Evolutionary conservation across 2,329 filamentous ascomycete species (phyloP), one percentile per base, ranked within the genome.

Genomic region (Gaeumannomyces sp.): DNA sequence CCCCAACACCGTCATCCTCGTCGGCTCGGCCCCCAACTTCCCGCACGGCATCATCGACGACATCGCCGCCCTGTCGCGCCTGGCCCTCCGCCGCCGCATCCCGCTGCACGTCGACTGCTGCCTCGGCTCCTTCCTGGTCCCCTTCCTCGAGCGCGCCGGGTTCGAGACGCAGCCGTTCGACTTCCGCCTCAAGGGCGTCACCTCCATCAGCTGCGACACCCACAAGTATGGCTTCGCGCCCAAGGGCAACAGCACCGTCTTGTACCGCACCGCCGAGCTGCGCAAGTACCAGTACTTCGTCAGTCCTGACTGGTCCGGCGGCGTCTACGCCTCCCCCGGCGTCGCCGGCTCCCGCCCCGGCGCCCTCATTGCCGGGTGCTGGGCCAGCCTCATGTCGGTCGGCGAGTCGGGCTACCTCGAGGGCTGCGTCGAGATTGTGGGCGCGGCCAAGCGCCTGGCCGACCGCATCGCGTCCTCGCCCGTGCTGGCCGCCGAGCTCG

Each of bases 151-250:
- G 68, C 91, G 91, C 73, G 93, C 95, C n/a, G 95, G 95, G 59
- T 98, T 97, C 76, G 92, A 96, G 68, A 85, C 90, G 28, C 87
- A 90, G 70, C 88, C 87, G 6, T 98, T 98, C 74, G 95, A 99
- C 76, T 99, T 99, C 85, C 88, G 91, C 65, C 87, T 96, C 66
- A 92, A 91, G 70, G 95, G 95, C 71, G 95, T 99, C 53, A 97
- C 94, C 4, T 94, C 90, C 76, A 98, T 99, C 76, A 93, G 89
- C 70, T 96, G 93, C 76, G 95, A 99, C 76, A 99, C 95, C 3
- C 95, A 99, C 84, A 99, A 99, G 77, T 99, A 99, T 75, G 95
- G 95, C 53, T 99, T 99, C 74, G 95, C 95, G 1, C 95, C 95
- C 64, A 99, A 99, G 80, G 95, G 95, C 70, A 99, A 96, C 83